These are phyloP conservation scores for Candida quercuum DNA, from an alignment of 805 yeast species.

Conservation along the genomic window DNA sequence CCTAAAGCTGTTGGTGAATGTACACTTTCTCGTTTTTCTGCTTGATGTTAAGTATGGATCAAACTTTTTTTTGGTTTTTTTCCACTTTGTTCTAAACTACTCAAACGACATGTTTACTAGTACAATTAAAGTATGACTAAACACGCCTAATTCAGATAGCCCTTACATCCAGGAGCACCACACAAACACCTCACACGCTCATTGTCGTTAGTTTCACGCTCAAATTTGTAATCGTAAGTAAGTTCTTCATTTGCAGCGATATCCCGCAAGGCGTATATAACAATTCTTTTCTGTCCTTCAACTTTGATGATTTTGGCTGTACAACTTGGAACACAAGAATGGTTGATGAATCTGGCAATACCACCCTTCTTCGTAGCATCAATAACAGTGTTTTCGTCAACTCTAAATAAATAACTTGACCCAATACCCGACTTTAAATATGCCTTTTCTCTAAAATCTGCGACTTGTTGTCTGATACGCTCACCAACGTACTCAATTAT, in stretches of 20 bases:
- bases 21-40: too few relatives aligned
- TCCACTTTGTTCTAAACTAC: background rate
- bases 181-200: conserved; percentile 89
- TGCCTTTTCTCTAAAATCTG: conserved; percentile 84
- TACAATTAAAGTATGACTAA: background rate
- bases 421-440: conserved; percentile 91
- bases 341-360: conserved; percentile 93
- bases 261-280: conserved; percentile 86
- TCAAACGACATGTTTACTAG: background rate
- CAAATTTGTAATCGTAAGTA: conserved; percentile 95
- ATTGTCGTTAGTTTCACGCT: conserved; percentile 80
- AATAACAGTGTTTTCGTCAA: conserved; percentile 90
- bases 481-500: conserved; percentile 98
- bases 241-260: conserved; percentile 85
- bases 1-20: too few relatives aligned
- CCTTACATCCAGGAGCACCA: conserved; percentile 94
- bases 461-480: conserved; percentile 85
- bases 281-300: conserved; percentile 90
- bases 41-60: background rate
- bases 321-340: conserved; percentile 96
- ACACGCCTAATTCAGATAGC: conserved; percentile 64
- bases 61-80: background rate
- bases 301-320: conserved; percentile 95
- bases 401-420: conserved; percentile 85
- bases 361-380: conserved; percentile 98